Evolutionary conservation across 208 protist species (phyloP), one percentile per base, ranked within the genome.

Genomic region (Leishmania martiniquensis): DNA sequence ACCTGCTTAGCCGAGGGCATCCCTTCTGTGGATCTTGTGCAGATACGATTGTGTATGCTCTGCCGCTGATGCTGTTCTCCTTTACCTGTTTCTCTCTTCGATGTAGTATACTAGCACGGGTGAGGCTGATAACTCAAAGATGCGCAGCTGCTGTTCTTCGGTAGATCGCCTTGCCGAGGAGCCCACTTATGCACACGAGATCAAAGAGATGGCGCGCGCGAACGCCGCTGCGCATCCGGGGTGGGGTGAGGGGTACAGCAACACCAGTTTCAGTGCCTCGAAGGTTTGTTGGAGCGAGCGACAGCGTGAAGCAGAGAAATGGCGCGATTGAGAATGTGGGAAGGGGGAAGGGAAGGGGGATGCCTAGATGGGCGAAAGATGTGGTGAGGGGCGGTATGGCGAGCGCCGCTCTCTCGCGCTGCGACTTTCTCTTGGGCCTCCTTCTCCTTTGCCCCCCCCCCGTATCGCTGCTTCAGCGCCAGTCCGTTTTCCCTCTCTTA

Each of bases 1-100:
- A 47, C 25, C 22, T 10, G 37, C 42, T 47, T 17, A 4, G 29
- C 65, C 10, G 25, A 45, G 45, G 37, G 10, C 6, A 68, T 68
- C 5, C 6, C 57, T 37, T 12, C 20, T 62, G 57, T 62, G 29
- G 2, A 17, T 25, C 37, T 25, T 63, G 29, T 37, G n/a, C 12
- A 12, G 0, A 17, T 52, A 17, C 20, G 57, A 37, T 4, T 4
- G 25, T 32, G 2, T 15, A 29, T 39, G 25, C 3, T 20, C 54
- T 59, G 57, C 3, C 29, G 29, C 20, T 63, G 2, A 29, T 5
- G 37, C 29, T 10, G 13, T 29, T 69, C 63, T 49, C 17, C 47
- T 29, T 69, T 47, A 15, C 37, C 63, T 66, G 13, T 44, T 66
- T 68, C 15, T 39, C 20, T 47, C 63, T 69, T 69, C 63, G 63